Evolutionary conservation across 805 yeast species (phyloP).

Genomic region (baker's yeast (Saccharomyces cerevisiae)): DNA sequence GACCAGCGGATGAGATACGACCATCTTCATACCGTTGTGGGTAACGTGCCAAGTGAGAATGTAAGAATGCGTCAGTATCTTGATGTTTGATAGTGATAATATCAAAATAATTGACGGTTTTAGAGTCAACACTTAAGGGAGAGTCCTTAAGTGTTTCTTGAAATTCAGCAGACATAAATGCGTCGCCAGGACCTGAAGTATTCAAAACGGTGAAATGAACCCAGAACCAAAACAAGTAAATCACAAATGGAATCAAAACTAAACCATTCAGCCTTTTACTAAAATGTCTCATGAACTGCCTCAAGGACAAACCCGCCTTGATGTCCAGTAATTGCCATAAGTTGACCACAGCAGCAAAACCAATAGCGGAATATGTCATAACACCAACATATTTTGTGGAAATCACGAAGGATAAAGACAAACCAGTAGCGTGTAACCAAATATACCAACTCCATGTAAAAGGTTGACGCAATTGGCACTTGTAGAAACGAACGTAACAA

Average conservation of each 20-base stretch:
- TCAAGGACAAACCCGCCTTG: constrained; percentile 52
- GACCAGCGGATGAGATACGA: constrained; percentile 86
- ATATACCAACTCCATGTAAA: constrained; percentile 72
- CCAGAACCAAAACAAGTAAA: constrained; percentile 86
- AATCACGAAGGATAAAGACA: constrained; percentile 81
- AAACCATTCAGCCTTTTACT: constrained; percentile 62
- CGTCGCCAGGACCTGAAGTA: constrained; percentile 93
- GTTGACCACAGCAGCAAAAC: constrained; percentile 76
- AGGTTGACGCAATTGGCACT: constrained; percentile 53
- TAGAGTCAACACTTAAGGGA: constrained; percentile 61
- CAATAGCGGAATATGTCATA: constrained; percentile 81
- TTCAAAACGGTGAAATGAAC: constrained; percentile 75
- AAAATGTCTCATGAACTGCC: constrained; percentile 58
- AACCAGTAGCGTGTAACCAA: constrained; percentile 82
- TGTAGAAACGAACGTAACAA: constrained; percentile 70
- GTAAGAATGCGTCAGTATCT: constrained; percentile 69
- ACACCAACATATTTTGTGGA: constrained; percentile 95
- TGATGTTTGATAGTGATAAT: constrained; percentile 69
- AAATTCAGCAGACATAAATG: constrained; percentile 89
- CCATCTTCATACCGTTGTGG: constrained; percentile 96
- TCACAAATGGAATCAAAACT: constrained; percentile 68
- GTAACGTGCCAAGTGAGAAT: constrained; percentile 68
- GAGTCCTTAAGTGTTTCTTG: constrained; percentile 89
- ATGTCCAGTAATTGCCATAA: constrained; percentile 81
- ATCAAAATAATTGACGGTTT: constrained; percentile 68